Evolutionary conservation across 2,329 filamentous ascomycete genomes (phyloP).

Genomic region (Elsinoe batatas): DNA sequence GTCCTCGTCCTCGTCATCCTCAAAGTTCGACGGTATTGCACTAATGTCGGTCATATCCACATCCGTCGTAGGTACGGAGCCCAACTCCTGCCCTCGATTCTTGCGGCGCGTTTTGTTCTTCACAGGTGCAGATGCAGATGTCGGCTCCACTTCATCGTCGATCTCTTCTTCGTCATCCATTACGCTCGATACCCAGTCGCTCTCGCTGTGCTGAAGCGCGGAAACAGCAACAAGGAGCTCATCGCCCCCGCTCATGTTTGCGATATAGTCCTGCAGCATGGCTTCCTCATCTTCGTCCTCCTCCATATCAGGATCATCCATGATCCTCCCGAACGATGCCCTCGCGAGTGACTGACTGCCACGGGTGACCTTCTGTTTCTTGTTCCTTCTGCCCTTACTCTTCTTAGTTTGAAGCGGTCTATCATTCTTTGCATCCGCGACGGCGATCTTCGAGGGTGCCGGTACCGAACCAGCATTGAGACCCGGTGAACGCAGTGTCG

Average conservation of each 20-base stretch:
- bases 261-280: constrained; percentile 59
- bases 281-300: constrained; percentile 41
- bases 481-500: background rate
- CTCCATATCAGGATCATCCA: constrained; percentile 7
- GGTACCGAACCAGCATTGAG: background rate
- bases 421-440: background rate
- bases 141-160: constrained; percentile 9
- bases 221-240: constrained; percentile 16
- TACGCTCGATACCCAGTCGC: constrained; percentile 19
- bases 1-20: constrained; percentile 27
- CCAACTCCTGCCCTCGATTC: constrained; percentile 14
- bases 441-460: background rate
- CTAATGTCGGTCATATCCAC: constrained; percentile 6
- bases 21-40: constrained; percentile 15
- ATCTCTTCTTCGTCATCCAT: constrained; percentile 17
- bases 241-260: constrained; percentile 43
- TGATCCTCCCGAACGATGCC: background rate
- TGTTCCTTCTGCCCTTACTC: constrained; percentile 15
- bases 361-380: constrained; percentile 22
- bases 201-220: constrained; percentile 23
- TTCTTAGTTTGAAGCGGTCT: constrained; percentile 15
- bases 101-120: constrained; percentile 17
- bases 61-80: background rate
- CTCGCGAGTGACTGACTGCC: background rate
- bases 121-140: constrained; percentile 18